Base-by-base conservation (phyloP, 1,284 basidiomycete genomes). In the Naganishia liquefaciens region DNA sequence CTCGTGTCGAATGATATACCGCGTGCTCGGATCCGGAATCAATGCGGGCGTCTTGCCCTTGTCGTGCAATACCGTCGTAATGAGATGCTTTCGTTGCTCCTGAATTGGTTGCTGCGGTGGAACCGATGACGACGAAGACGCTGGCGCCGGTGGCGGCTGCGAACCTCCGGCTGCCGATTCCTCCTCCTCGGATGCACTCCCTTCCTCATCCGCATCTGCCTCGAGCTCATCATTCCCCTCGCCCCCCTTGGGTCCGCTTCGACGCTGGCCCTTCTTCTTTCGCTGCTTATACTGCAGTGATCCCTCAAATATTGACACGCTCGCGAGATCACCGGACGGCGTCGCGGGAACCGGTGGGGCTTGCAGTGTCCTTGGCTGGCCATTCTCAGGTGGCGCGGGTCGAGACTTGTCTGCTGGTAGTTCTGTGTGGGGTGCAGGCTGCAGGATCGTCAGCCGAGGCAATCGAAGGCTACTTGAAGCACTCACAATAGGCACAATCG, bases 241-340 rank as follows among this genome's bases (percentile, higher is more conserved):
- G 52, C 65, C 55, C 4, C 30, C 49, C 19, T 62, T 53, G 17
- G 63, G n/a, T 10, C 46, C 25, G 46, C 46, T 71, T 23, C 63
- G 64, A 7, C 66, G 67, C 27, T 57, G 64, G n/a, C 67, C 82
- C 77, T 89, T 89, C 82, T 90, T 90, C 68, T 89, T 83, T n/a
- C 91, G 83, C 71, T 88, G 87, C 78, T 93, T 93, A 82, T 93
- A 93, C 7, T 85, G 85, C 2, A 89, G 88, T 67, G 85, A 88
- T 9, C 91, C 90, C 74, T 89, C 88, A 65, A 90, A 88, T 52
- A 91, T 79, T n/a, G 87, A 85, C 75, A 89, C 85, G 75, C 86
- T 84, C 37, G 60, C 64, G 15, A 55, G 61, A 28, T 65, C 54
- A 15, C 54, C 68, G 9, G 54, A 61, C 28, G 55, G 54, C 17